Base-by-base conservation (phyloP, 169 alveolate genomes). In the Cryptosporidium ryanae region DNA sequence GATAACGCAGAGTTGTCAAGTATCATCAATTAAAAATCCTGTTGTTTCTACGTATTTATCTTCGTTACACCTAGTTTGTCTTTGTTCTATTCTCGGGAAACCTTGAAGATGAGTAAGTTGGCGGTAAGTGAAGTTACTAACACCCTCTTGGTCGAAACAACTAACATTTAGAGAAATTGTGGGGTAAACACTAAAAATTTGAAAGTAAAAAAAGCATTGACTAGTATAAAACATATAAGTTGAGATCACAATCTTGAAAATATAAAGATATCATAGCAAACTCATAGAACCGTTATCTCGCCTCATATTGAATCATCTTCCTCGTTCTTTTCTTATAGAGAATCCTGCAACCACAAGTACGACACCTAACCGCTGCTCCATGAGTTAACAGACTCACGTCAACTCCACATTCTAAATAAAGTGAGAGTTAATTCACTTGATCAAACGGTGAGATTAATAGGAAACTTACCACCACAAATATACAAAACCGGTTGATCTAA, bases 301-400 rank as follows among this genome's bases (percentile, higher is more conserved):
- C 93, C 49, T 84, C 92, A 65, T 90, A 90, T 48, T 90, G 90
- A 44, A 90, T 65, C 61, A 90, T 82, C 57, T 90, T 83, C 57
- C 91, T 84, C 27, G 91, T 82, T 82, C 93, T 76, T 46, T 66
- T 76, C 25, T 90, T 90, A 63, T 84, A 84, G 6, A 90, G 64
- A 63, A 90, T 83, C 29, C 93, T 84, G 27, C 91, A 84, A 23
- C 92, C 91, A 25, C 93, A 90, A 25, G 87, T 89, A 31, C 66
- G 84, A 84, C 93, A 90, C 50, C 91, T 84, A 4, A 90, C 82
- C 17, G 81, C 82, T 27, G 84, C 90, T 25, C 90, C 90, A 50
- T 68, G 82, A 23, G 84, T 54, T 32, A 90, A 64, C 32, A 84
- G 50, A 49, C 90, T 82, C 23, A 82, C 90, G 66, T 71, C 89